Base-by-base conservation (phyloP, 139 green algal species). In the Chlorella sp. region DNA sequence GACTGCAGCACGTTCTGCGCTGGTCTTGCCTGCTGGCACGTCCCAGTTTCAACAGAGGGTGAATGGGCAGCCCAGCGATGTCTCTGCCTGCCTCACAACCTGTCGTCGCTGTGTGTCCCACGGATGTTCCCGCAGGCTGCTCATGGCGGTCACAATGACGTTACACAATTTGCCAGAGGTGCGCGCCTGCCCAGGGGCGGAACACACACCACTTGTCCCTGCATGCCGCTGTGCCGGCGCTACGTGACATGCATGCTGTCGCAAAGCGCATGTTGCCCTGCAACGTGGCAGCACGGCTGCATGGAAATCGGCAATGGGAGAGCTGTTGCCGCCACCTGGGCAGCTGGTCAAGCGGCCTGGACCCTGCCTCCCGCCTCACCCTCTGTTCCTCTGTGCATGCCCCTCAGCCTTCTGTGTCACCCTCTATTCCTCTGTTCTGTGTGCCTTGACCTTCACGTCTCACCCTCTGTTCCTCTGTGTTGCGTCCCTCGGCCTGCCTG, bases 121-220 rank as follows among this genome's bases (percentile, higher is more conserved):
- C 9, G 5, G 48, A 18, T 34, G 24, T 32, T 34, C 19, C 78
- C 36, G 96, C 28, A 95, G 95, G 2, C 39, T 96, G 22, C 85
- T 97, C 18, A 98, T 98, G 96, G 93, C 94, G 0, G 57, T 97
- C 15, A 96, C 96, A 18, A 99, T 99, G 96, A 98, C 96, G n/a
- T 88, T 98, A 61, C 96, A 98, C 90, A 98, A 99, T 87, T 81
- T 97, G 89, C 97, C 97, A 34, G 97, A 99, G 88, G 79, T 40
- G 32, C 28, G 80, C 24, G 64, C 64, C 21, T 28, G 64, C 96
- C 48, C 48, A 57, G 48, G 48, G 48, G 7, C 48, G 48, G 48
- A 57, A 57, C n/a, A 57, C 48, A 57, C 5, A 57, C 7, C 48
- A 57, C 48, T 57, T 57, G 7, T 57, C 48, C 48, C 34, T 82